Percentiles rank a stretch among this genome's conserved stretches.
phyloP scores from a whole-genome alignment of 257 asterid species.

The Scutellaria baicalensis region DNA sequence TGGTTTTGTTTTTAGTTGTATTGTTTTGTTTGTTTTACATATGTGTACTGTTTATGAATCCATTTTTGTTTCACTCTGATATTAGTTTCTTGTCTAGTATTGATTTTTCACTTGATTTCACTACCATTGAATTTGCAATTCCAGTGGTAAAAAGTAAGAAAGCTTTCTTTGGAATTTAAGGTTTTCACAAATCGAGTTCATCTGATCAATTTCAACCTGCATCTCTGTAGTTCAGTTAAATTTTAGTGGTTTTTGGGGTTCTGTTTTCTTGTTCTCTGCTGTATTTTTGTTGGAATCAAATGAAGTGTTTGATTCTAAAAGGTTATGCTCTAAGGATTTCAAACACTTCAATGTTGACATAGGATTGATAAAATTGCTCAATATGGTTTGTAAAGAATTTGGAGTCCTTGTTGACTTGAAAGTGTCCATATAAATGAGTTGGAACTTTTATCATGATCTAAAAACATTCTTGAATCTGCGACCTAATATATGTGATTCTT shows the following conservation, averaged over 20 bases:
- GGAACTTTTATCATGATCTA: background rate
- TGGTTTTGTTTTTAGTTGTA: background rate
- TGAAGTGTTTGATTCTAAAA: background rate
- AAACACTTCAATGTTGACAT: background rate
- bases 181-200: background rate
- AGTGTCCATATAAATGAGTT: background rate
- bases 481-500: background rate
- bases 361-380: background rate
- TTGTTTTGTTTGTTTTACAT: no score
- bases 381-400: background rate
- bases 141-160: background rate
- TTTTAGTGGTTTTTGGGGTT: background rate
- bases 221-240: background rate
- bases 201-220: background rate
- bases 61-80: background rate
- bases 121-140: background rate
- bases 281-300: background rate
- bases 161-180: background rate
- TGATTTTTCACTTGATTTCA: background rate
- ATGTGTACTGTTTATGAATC: background rate
- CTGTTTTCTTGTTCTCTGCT: background rate
- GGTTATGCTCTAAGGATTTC: background rate
- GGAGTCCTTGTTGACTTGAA: background rate
- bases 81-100: background rate
- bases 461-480: background rate